Evolutionary conservation across 768 basidiomycete species (phyloP).

Genomic region (Rubroboletus pulcherrimus): DNA sequence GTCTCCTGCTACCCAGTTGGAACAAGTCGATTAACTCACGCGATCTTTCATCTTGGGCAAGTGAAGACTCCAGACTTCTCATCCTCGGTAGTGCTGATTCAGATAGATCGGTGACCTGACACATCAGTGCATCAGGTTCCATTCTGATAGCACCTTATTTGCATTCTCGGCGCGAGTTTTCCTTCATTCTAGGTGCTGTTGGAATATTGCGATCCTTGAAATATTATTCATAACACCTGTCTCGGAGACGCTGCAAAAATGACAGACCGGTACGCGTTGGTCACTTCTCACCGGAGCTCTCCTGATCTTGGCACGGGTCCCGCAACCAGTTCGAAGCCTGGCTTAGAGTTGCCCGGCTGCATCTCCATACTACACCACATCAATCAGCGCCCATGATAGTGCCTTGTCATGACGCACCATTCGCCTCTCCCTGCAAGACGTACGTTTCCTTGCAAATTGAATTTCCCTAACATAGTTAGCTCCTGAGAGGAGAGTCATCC

Average conservation of each 20-base stretch:
- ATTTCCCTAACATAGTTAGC: background rate
- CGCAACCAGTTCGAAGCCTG: too few species aligned
- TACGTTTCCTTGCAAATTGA: background rate
- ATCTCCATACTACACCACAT: background rate
- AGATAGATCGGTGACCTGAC: background rate
- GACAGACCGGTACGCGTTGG: too few species aligned
- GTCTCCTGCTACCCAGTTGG: background rate
- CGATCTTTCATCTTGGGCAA: background rate
- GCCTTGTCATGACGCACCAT: background rate
- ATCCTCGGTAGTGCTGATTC: background rate
- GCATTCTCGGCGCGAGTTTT: background rate
- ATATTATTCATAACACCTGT: background rate
- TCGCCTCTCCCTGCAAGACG: background rate
- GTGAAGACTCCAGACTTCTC: background rate
- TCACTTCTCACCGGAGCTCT: too few species aligned
- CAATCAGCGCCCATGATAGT: background rate
- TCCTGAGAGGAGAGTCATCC: background rate
- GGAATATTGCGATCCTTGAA: background rate
- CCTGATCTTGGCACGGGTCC: too few species aligned
- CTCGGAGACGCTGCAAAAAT: background rate
- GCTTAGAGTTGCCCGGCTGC: background rate
- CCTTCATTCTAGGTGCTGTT: background rate
- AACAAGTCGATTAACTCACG: background rate
- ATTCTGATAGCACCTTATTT: background rate
- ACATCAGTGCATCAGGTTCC: background rate